These are phyloP conservation scores for Ceratocystis ficicola DNA, from an alignment of 2,329 filamentous ascomycete species.

Conservation along the genomic window DNA sequence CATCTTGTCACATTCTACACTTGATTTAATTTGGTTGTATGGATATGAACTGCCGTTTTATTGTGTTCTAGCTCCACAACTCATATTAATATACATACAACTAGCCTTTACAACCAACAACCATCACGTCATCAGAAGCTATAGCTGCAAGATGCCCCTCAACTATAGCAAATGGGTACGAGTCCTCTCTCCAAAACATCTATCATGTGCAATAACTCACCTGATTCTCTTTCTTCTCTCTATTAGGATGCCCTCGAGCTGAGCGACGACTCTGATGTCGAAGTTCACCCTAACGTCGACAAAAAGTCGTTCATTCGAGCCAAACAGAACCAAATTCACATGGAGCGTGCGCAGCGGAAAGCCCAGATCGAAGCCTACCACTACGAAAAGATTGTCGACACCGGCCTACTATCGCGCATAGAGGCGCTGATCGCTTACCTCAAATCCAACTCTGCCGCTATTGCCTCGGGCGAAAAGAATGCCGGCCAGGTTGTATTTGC, in stretches of 20 bases:
- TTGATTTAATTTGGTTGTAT: not conserved
- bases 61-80: not conserved
- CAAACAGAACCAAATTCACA: slow-evolving; percentile 94
- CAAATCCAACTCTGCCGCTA: slow-evolving; percentile 55
- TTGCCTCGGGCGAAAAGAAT: slow-evolving; percentile 39
- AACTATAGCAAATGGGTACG: slow-evolving; percentile 59
- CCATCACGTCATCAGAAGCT: slow-evolving; percentile 27
- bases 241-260: slow-evolving; percentile 76
- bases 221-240: not conserved
- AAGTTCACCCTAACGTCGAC: slow-evolving; percentile 97
- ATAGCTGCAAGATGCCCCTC: slow-evolving; percentile 35
- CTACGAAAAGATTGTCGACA: slow-evolving; percentile 87
- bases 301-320: slow-evolving; percentile 97
- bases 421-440: slow-evolving; percentile 63
- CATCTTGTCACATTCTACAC: not conserved
- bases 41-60: not conserved
- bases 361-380: slow-evolving; percentile 82
- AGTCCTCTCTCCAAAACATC: slow-evolving; percentile 15
- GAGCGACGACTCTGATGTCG: slow-evolving; percentile 93
- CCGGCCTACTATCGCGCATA: slow-evolving; percentile 77
- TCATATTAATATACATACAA: slow-evolving; percentile 17
- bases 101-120: slow-evolving; percentile 11
- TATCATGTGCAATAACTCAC: slow-evolving; percentile 18
- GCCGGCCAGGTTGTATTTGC: slow-evolving; percentile 80
- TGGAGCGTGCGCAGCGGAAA: slow-evolving; percentile 73